Base-by-base conservation (phyloP, 1,284 basidiomycete genomes). In the Heterobasidion irregulare region DNA sequence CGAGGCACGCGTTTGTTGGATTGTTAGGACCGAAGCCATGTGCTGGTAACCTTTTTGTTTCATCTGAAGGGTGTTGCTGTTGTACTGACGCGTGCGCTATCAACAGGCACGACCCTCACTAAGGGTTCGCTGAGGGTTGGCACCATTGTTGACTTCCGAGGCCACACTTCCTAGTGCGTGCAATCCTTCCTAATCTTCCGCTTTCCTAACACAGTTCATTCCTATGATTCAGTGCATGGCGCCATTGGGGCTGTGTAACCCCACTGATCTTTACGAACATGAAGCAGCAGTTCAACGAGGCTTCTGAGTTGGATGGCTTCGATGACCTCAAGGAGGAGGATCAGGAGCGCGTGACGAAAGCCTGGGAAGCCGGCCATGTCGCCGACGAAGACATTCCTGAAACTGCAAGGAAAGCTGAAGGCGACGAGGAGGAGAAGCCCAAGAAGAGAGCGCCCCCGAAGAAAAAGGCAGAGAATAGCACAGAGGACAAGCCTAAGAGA, bases 171-270 rank as follows among this genome's bases (percentile, higher is more conserved):
- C 57, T 90, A 89, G 87, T 90, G 68, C 70, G 80, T 81, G 43
- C 41, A n/a, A 10, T 47, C 38, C 19, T 16, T 18, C 47, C 34
- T 50, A 44, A 36, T 41, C 44, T 12, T 35, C 15, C 45, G 10
- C 16, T 7, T 38, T 60, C 59, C 58, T 15, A 26, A 16, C 13
- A 2, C 33, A 10, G 46, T 32, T 19, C 18, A 47, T 26, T 26
- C 16, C 54, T 46, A 6, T 38, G 54, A n/a, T 53, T 38, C 47
- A 91, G 89, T 62, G 66, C 73, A 48, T 92, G 86, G 85, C 80
- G 88, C 60, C 91, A 94, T 65, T 92, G 86, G 86, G 86, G 88
- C 56, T 95, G 93, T 62, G 77, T 81, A 6, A 92, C 91, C 0
- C 56, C 75, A 19, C 82, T 77, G 61, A 80, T 93, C 53, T 64